Base-by-base conservation (phyloP, 225 moss, liverwort and hornwort genomes). In the Ulota crispa region DNA sequence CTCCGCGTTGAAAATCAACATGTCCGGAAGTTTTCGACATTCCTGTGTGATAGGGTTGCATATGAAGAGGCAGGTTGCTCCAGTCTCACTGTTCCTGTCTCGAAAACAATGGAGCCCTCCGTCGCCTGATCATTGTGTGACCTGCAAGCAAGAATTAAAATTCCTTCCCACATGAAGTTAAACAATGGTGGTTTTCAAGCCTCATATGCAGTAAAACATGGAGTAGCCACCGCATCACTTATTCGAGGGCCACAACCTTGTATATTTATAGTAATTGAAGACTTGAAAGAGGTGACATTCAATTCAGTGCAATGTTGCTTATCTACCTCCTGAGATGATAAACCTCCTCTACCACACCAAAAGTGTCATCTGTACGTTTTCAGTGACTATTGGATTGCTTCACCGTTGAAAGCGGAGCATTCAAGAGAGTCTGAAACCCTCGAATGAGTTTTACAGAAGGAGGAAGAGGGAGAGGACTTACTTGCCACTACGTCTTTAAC, bases 51-150 rank as follows among this genome's bases (percentile, higher is more conserved):
- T 47, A 5, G 85, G 77, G 28, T 85, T 81, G 77, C 77, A 81
- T 54, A 85, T 72, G 39, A 78, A 85, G 24, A 85, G 81, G 72
- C 70, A 57, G 21, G 85, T 77, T 36, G 56, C 71, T 65, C 57
- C 72, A 20, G 65, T 57, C 7, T 72, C 81, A 11, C 8, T 47
- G 19, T 73, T 77, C 72, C 72, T 81, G 65, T 78, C 81, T 76
- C 78, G 63, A 55, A 81, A 85, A 66, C 73, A 85, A 10, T 81
- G 71, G 23, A 85, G 56, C 81, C 85, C 85, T 73, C 73, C 78
- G 65, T 82, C 78, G 39, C 82, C 82, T 82, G 81, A 34, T 68
- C 70, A 61, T 36, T 50, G 52, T 70, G 70, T 9, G 69, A 69
- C 70, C 69, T 61, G 28, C 15, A 73, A 59, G 39, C n/a, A 57